Base-by-base conservation (phyloP, 2,329 filamentous ascomycete genomes). In the Purpureocillium takamizusanense region DNA sequence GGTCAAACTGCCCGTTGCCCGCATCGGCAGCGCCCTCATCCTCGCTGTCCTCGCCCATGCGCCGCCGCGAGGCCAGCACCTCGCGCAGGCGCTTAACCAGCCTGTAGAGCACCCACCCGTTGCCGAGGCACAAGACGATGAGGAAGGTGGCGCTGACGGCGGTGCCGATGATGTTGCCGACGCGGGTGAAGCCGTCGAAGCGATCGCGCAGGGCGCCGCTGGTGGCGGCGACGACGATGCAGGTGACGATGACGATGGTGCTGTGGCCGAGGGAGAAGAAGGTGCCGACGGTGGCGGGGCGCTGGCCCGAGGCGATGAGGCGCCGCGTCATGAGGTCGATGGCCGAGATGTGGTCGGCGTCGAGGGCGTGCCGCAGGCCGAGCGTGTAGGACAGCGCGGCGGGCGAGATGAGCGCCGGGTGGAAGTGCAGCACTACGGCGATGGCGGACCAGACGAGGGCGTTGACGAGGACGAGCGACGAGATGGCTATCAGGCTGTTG, bases 251-350 rank as follows among this genome's bases (percentile, higher is more conserved):
- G 17, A 97, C 90, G 50, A 97, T 86, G 3, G 90, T 95, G 17
- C 85, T 94, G 62, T 97, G 90, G 0, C 92, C 90, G 0, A 97
- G 74, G 1, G 84, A 90, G 67, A 98, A 97, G 58, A 86, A 97
- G 1, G 87, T 95, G 32, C 90, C 92, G 1, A 97, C 90, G 0
- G 89, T 90, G 10, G 94, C 88, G 2, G 90, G 89, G 2, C 78
- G 77, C 54, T 92, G 86, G 14, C 87, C 88, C 0, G 85, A 76
- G 1, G 89, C 89, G 29, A 97, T 78, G 17, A 97, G 76, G 7
- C 90, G 80, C 3, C 92, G 76, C 1, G 92, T 97, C 81, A 94
- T 94, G 29, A 97, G 74, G 61, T 97, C 90, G 52, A 97, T 98
- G 46, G 89, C 90, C 51, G 63, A 63, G 52, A 74, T 76, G 58